These are phyloP conservation scores for Stromatinia cepivora DNA, from an alignment of 2,329 filamentous ascomycete species.

Conservation along the genomic window DNA sequence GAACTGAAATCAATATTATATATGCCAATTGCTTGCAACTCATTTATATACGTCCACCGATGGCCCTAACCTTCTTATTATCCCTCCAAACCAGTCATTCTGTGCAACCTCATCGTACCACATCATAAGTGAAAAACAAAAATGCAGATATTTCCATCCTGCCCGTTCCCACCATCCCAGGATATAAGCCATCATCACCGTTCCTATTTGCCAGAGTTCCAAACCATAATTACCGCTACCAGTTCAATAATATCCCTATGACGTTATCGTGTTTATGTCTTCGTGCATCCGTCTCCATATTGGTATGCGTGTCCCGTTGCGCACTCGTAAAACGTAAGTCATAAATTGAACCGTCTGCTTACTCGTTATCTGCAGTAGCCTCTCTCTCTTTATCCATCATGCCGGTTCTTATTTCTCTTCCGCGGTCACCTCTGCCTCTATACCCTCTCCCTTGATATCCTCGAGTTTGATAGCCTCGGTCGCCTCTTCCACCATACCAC, in stretches of 20 bases:
- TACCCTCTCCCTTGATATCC: conserved; percentile 22
- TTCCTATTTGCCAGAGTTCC: conserved; percentile 2
- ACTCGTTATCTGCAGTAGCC: conserved; percentile 2
- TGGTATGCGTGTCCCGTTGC: background rate
- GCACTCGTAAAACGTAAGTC: conserved; percentile 6
- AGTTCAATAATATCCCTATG: background rate
- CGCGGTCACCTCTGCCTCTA: conserved; percentile 23
- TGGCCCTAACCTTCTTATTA: background rate
- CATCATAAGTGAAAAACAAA: background rate
- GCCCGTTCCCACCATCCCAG: background rate
- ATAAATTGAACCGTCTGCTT: background rate
- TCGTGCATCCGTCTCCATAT: background rate
- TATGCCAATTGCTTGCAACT: background rate
- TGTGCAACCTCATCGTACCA: background rate
- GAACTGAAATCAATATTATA: background rate
- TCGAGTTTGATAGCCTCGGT: conserved; percentile 12
- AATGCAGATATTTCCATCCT: background rate
- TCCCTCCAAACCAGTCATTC: background rate
- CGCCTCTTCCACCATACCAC: conserved; percentile 21
- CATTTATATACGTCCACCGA: background rate
- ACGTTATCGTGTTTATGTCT: conserved; percentile 6
- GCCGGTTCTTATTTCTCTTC: conserved; percentile 21
- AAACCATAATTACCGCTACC: conserved; percentile 1
- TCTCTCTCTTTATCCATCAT: conserved; percentile 24
- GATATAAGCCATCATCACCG: background rate